A percentile compares a stretch with the other conserved stretches of the same genome.
Evolutionary conservation across 768 basidiomycete species (phyloP).

Genomic region (Pisolithus microcarpus): DNA sequence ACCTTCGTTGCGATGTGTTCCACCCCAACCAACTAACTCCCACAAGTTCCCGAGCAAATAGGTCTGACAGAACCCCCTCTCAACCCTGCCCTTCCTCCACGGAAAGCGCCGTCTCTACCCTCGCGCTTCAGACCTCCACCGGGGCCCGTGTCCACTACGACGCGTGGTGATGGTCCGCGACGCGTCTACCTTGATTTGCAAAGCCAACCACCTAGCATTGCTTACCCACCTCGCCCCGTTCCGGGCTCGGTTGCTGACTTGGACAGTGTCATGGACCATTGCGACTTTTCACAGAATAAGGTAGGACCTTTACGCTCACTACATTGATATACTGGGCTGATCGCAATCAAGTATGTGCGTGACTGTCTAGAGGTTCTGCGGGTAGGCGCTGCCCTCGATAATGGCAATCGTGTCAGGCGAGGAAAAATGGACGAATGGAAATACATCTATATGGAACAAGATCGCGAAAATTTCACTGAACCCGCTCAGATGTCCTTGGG

Average conservation of each 20-base stretch:
- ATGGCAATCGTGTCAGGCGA: constrained; percentile 64
- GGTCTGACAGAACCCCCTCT: constrained; percentile 46
- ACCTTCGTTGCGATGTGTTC: neutral
- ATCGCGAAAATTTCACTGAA: constrained; percentile 33
- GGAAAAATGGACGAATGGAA: constrained; percentile 79
- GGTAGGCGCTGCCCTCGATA: constrained; percentile 85
- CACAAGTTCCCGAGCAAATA: constrained; percentile 64
- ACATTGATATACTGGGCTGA: constrained; percentile 7
- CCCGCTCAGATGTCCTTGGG: constrained; percentile 25
- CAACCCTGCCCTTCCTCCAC: constrained; percentile 72
- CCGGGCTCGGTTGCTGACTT: constrained; percentile 83
- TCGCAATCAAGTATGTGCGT: constrained; percentile 69
- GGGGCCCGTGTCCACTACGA: constrained; percentile 43
- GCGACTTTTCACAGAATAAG: constrained; percentile 80
- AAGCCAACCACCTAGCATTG: constrained; percentile 51
- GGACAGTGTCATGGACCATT: constrained; percentile 85
- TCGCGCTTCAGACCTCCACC: constrained; percentile 41
- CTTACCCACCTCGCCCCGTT: constrained; percentile 83
- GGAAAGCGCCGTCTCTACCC: constrained; percentile 38
- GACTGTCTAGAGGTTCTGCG: constrained; percentile 94
- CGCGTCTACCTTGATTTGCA: constrained; percentile 73
- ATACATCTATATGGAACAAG: constrained; percentile 76
- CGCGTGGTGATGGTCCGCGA: constrained; percentile 69
- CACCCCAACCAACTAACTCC: constrained; percentile 1
- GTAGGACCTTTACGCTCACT: constrained; percentile 27